A percentile compares a stretch with the other conserved stretches of the same genome.
These are phyloP conservation scores for Gossypium schwendimanii DNA, from an alignment of 441 rosid species.

Conservation along the genomic window DNA sequence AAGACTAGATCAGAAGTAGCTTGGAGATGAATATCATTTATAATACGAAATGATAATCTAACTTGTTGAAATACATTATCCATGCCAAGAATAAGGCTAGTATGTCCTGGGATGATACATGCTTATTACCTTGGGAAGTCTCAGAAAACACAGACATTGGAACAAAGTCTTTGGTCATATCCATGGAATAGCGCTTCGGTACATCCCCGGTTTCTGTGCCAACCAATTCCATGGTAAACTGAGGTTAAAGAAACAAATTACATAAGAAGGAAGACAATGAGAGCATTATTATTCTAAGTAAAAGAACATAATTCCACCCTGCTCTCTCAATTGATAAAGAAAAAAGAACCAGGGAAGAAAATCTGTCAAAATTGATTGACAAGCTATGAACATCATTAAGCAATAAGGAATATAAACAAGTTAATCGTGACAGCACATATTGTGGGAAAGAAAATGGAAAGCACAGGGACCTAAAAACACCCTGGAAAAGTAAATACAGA, in stretches of 20 bases:
- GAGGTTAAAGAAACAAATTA: conserved; percentile 12
- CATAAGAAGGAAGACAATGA: not conserved
- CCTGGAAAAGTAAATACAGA: not conserved
- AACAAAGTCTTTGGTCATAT: conserved; percentile 45
- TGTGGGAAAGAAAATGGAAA: not conserved
- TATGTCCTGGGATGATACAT: not conserved
- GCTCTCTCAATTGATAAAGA: not conserved
- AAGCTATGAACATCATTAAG: not conserved
- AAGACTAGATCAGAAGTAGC: conserved; percentile 4
- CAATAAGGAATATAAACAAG: not conserved
- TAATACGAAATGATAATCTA: not conserved
- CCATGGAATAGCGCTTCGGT: conserved; percentile 43
- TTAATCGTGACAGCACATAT: not conserved
- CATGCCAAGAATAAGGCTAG: not conserved
- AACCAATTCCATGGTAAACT: conserved; percentile 30
- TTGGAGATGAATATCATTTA: not conserved
- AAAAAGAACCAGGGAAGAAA: not conserved
- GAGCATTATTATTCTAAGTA: not conserved
- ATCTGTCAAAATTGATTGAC: not conserved
- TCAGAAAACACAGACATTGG: conserved; percentile 48
- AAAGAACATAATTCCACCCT: not conserved
- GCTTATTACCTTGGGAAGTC: conserved; percentile 40
- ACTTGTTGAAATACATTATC: not conserved
- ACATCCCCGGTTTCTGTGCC: conserved; percentile 30
- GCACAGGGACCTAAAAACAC: not conserved